Percentiles rank a stretch among this genome's conserved stretches.
Conservation (phyloP, 1,284 basidiomycete species). For the Neolentinus lepideus region DNA sequence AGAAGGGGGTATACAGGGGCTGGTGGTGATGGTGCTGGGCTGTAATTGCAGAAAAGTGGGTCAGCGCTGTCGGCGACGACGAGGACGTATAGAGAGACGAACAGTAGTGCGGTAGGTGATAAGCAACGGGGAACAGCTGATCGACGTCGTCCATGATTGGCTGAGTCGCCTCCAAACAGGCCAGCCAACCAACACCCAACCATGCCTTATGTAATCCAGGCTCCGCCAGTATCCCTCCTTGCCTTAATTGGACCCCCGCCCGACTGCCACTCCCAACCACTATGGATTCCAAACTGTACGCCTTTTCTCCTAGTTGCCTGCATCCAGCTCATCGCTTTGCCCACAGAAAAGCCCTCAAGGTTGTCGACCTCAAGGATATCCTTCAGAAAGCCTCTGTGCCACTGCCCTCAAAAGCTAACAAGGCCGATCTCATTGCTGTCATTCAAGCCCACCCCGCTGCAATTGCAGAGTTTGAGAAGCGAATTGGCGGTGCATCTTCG, state of each 20-base stretch:
- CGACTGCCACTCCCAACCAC: conserved; percentile 7
- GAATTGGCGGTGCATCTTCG: conserved; percentile 12
- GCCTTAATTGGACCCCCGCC: not conserved
- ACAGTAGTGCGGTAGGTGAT: conserved; percentile 39
- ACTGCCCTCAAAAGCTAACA: conserved; percentile 50
- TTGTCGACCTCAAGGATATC: conserved; percentile 61
- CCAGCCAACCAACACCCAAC: conserved; percentile 12
- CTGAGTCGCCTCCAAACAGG: conserved; percentile 16
- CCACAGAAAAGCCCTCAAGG: conserved; percentile 55
- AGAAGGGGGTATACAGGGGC: conserved; percentile 17
- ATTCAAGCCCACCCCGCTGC: conserved; percentile 48
- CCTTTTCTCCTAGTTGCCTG: conserved; percentile 13
- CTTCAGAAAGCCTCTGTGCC: conserved; percentile 43
- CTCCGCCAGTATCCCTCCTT: not conserved
- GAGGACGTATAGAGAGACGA: conserved; percentile 11
- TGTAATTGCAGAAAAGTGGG: not conserved
- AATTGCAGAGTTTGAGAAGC: conserved; percentile 37
- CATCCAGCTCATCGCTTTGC: not conserved
- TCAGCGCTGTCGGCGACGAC: conserved; percentile 12
- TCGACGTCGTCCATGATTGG: conserved; percentile 44
- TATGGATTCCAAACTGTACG: conserved; percentile 47
- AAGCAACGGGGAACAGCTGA: conserved; percentile 55
- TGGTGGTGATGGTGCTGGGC: conserved; percentile 18
- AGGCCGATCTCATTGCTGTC: conserved; percentile 57
- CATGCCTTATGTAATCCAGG: not conserved